phyloP scores from a whole-genome alignment of 2,329 filamentous ascomycete genomes.

The Aspergillus udagawae region DNA sequence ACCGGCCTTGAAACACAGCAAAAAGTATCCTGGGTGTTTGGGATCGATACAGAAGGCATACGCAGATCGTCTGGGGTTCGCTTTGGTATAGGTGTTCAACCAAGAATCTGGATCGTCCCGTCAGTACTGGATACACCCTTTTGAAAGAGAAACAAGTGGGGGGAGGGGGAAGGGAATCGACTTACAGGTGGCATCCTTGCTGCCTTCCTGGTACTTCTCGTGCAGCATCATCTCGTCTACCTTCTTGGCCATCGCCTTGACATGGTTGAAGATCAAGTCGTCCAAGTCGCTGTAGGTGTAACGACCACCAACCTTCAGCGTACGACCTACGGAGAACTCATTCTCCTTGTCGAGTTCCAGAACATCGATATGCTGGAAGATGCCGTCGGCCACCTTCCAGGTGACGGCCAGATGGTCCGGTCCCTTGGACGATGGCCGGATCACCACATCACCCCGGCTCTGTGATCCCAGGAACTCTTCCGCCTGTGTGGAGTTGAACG shows the following conservation, averaged over 20 bases:
- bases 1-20: slow-evolving; percentile 92
- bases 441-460: slow-evolving; percentile 83
- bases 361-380: slow-evolving; percentile 98
- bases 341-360: slow-evolving; percentile 96
- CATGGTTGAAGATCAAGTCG: slow-evolving; percentile 93
- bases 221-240: slow-evolving; percentile 93
- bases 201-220: slow-evolving; percentile 86
- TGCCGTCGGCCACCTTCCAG: slow-evolving; percentile 93
- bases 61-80: slow-evolving; percentile 87
- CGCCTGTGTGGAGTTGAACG: slow-evolving; percentile 87
- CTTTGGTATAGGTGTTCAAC: slow-evolving; percentile 92
- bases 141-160: slow-evolving; percentile 2
- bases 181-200: slow-evolving; percentile 79
- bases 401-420: slow-evolving; percentile 93
- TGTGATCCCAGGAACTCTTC: slow-evolving; percentile 90
- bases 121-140: slow-evolving; percentile 1
- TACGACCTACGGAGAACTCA: slow-evolving; percentile 86
- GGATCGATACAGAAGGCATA: slow-evolving; percentile 95
- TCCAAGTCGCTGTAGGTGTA: slow-evolving; percentile 94
- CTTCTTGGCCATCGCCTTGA: slow-evolving; percentile 97
- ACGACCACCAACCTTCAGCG: slow-evolving; percentile 79
- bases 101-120: slow-evolving; percentile 68
- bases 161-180: slow-evolving; percentile 17
- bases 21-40: slow-evolving; percentile 91
- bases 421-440: slow-evolving; percentile 91